phyloP scores from a whole-genome alignment of 192 early-diverging fungal genomes.

The Globomyces pollinis-pini region DNA sequence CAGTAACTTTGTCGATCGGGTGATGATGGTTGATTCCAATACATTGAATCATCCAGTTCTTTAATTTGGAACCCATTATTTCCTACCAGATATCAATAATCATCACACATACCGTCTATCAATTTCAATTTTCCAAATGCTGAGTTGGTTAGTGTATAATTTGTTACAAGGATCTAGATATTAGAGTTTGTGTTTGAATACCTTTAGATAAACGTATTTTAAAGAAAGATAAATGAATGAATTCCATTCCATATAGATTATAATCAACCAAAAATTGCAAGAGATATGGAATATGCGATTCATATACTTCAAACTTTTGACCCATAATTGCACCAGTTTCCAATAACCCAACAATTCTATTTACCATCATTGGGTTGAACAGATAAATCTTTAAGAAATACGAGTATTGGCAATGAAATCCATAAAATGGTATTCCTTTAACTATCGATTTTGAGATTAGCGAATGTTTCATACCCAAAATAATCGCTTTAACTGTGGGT shows the following conservation, averaged over 20 bases:
- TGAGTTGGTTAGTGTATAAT: not conserved
- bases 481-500: not conserved
- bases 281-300: slow-evolving; percentile 72
- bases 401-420: slow-evolving; percentile 61
- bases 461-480: not conserved
- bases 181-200: not conserved
- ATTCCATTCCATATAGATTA: slow-evolving; percentile 82
- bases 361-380: slow-evolving; percentile 50
- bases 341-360: slow-evolving; percentile 58
- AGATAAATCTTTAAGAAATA: slow-evolving; percentile 73
- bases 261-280: slow-evolving; percentile 84
- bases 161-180: not conserved
- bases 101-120: not conserved
- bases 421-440: slow-evolving; percentile 83
- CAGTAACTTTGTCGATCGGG: slow-evolving; percentile 50
- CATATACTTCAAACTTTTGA: slow-evolving; percentile 60
- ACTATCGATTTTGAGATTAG: slow-evolving; percentile 20
- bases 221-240: slow-evolving; percentile 49
- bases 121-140: not conserved
- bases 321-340: slow-evolving; percentile 67
- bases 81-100: no score
- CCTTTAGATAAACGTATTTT: slow-evolving; percentile 24
- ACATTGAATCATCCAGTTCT: no score
- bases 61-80: slow-evolving; percentile 1
- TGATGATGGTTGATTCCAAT: no score